Evolutionary conservation across 2,329 filamentous ascomycete genomes (phyloP), one percentile per base, ranked within the genome.

Genomic region (Apiospora kogelbergensis): DNA sequence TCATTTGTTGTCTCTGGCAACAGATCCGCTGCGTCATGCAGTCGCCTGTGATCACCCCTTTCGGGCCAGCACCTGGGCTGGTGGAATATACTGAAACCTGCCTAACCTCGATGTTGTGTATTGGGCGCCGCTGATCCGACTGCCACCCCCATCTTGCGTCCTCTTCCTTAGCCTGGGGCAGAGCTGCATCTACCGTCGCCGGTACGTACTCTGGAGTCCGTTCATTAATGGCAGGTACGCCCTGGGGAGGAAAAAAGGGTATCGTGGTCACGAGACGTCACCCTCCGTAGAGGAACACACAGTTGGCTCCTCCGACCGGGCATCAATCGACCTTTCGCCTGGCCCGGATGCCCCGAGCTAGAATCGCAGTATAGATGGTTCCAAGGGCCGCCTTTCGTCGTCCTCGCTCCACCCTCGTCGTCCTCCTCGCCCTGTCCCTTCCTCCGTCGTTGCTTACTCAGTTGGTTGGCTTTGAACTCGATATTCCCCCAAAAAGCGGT

Each of bases 401-500:
- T 67, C 68, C 64, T 70, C 69, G 69, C 71, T 66, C 71, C 71
- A 73, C 70, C 70, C 65, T 68, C 48, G 68, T 68, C 46, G 11
- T 42, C 40, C 13, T 42, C 40, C 60, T 42, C 26, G 45, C 53
- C 41, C 57, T 33, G 33, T 71, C 53, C 66, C 72, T 70, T 48
- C 44, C 44, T 37, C 53, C 30, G 73, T 82, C 79, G 83, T 70
- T 78, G 80, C 72, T 83, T 81, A 83, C 73, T 78, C 81, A 74
- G 76, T 42, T 42, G 17, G 40, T 42, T 78, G 75, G 75, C 78
- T 79, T 76, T 77, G 75, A 79, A 81, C 78, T 82, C 78, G 78
- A 79, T 77, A 78, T 72, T 57, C 78, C 75, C 78, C 78, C 76
- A 84, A 85, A 82, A 78, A 82, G 83, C 83, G 83, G 83, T 85